Evolutionary conservation across 2,329 filamentous ascomycete genomes (phyloP).

Genomic region (Calonectria montana): DNA sequence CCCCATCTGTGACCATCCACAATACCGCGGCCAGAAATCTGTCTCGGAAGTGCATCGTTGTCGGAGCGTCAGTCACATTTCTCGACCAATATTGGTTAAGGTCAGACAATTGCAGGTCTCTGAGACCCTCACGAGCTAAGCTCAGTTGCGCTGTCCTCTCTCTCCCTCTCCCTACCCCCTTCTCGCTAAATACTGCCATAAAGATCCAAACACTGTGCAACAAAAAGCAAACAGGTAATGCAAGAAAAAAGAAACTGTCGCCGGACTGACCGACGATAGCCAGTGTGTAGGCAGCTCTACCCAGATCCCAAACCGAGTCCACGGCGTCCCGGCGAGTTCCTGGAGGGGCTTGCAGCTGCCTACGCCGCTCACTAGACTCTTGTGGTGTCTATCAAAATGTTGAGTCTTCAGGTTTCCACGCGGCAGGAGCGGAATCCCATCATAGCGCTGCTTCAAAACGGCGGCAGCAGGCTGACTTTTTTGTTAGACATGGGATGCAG

Average conservation of each 20-base stretch:
- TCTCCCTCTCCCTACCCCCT: background rate
- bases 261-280: conserved; percentile 4
- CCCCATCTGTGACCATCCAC: background rate
- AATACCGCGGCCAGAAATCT: background rate
- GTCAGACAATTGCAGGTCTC: conserved; percentile 29
- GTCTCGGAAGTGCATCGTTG: conserved; percentile 15
- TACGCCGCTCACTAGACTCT: background rate
- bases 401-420: conserved; percentile 13
- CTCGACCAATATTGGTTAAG: conserved; percentile 11
- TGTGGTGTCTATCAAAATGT: conserved; percentile 19
- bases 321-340: conserved; percentile 25
- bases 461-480: background rate
- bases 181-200: conserved; percentile 4
- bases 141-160: background rate
- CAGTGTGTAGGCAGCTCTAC: background rate
- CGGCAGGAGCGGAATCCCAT: conserved; percentile 27
- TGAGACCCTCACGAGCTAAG: background rate
- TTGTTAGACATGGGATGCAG: background rate
- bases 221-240: conserved; percentile 16
- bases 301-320: conserved; percentile 14
- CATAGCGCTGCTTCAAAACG: conserved; percentile 18
- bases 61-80: conserved; percentile 17
- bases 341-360: background rate
- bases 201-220: background rate
- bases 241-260: background rate